Conservation (phyloP, 2,329 filamentous ascomycete species). For the Talaromyces atroroseus region DNA sequence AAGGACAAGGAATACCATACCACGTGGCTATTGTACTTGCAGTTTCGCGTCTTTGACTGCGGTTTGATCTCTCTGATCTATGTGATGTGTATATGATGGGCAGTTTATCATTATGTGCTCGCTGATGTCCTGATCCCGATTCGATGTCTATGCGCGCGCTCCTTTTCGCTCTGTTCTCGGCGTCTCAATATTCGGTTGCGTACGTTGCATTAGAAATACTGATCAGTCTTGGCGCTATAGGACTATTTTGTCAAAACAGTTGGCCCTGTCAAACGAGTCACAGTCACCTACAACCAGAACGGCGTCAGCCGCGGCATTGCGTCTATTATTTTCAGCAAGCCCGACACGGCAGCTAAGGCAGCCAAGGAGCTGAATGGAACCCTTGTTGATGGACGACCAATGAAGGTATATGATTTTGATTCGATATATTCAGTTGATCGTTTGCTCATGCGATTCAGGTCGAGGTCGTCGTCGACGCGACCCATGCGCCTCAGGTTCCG, state of each 20-base stretch:
- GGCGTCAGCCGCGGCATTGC: conserved; percentile 88
- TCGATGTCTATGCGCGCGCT: conserved; percentile 21
- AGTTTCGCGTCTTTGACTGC: background rate
- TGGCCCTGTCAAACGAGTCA: conserved; percentile 83
- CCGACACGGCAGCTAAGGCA: conserved; percentile 78
- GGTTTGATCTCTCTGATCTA: conserved; percentile 8
- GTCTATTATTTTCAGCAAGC: conserved; percentile 76
- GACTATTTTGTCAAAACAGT: conserved; percentile 91
- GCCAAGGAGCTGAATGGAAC: conserved; percentile 80
- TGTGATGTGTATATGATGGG: background rate
- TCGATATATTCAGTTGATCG: conserved; percentile 13
- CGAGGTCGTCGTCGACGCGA: conserved; percentile 80
- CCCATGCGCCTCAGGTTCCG: conserved; percentile 61
- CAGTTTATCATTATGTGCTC: conserved; percentile 55
- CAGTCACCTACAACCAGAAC: conserved; percentile 87
- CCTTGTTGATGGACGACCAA: conserved; percentile 80
- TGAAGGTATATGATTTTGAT: conserved; percentile 63
- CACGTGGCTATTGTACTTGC: background rate
- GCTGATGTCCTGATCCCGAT: conserved; percentile 45
- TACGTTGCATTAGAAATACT: conserved; percentile 35
- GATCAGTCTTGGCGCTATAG: conserved; percentile 57
- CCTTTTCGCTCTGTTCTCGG: conserved; percentile 23
- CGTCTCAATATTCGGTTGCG: conserved; percentile 19
- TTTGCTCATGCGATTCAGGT: conserved; percentile 51
- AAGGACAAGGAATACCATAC: background rate